A percentile compares a stretch with the other conserved stretches of the same genome.
phyloP scores from a whole-genome alignment of 148 eudicot genomes.

The Vaccinium darrowii region DNA sequence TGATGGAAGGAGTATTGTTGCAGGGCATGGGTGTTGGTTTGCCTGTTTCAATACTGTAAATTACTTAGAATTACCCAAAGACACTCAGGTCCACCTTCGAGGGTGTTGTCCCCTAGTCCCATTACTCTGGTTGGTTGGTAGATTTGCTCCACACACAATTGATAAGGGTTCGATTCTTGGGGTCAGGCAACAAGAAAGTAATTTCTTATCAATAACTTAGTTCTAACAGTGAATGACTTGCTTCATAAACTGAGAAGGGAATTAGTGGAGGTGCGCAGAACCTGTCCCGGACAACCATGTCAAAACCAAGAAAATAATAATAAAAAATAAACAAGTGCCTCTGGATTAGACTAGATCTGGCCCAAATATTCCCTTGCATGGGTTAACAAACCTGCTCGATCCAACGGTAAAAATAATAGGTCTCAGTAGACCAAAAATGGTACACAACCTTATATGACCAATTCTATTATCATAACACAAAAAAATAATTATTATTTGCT shows the following conservation, averaged over 20 bases:
- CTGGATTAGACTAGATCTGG: neutral
- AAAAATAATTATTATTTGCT: neutral
- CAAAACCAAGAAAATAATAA: too few species aligned
- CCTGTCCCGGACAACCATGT: too few species aligned
- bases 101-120: neutral
- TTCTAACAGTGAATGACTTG: too few species aligned
- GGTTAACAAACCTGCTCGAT: neutral
- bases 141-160: too few species aligned
- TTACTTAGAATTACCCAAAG: neutral
- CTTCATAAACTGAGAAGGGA: too few species aligned
- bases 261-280: too few species aligned
- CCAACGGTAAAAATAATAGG: neutral
- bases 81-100: neutral
- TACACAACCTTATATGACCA: neutral
- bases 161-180: too few species aligned
- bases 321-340: neutral
- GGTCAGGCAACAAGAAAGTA: too few species aligned
- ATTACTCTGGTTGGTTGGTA: neutral
- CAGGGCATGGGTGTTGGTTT: neutral
- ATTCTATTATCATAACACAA: neutral
- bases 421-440: neutral
- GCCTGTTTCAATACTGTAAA: neutral
- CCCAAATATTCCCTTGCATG: neutral
- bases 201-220: too few species aligned
- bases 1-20: constrained; percentile 3